phyloP scores from a whole-genome alignment of 2,329 filamentous ascomycete species.

The Colletotrichum scovillei region DNA sequence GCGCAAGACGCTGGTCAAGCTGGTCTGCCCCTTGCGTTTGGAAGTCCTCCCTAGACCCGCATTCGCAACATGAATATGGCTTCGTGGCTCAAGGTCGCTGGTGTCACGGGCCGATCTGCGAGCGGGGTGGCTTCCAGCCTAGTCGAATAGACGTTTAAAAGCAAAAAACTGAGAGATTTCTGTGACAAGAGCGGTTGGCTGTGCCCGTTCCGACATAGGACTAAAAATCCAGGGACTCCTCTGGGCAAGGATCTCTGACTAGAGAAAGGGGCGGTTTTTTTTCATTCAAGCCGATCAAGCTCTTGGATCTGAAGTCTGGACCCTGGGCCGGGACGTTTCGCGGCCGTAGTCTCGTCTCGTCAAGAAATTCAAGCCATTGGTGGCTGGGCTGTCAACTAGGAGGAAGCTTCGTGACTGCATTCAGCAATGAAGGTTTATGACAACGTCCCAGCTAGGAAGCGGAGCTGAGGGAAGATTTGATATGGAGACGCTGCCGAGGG shows the following conservation, averaged over 20 bases:
- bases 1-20: conserved; percentile 6
- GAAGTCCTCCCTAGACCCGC: not conserved
- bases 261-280: not conserved
- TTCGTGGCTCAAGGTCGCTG: conserved; percentile 2
- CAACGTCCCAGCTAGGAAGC: not conserved
- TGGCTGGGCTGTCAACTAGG: conserved; percentile 9
- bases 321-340: conserved; percentile 19
- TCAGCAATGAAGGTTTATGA: conserved; percentile 4
- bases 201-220: not conserved
- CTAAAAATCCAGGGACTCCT: not conserved
- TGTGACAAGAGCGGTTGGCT: not conserved
- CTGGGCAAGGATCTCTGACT: conserved; percentile 3
- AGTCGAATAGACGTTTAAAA: conserved; percentile 4
- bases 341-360: conserved; percentile 7
- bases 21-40: conserved; percentile 9
- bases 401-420: conserved; percentile 15
- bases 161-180: not conserved
- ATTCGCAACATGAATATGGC: not conserved
- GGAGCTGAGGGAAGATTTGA: conserved; percentile 23
- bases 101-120: not conserved
- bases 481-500: conserved; percentile 20
- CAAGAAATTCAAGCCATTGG: conserved; percentile 15
- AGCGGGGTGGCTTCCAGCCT: not conserved
- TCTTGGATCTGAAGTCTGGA: conserved; percentile 18
- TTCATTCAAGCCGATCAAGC: conserved; percentile 1